Evolutionary conservation across 257 asterid species (phyloP).

Genomic region (Dorcoceras hygrometricum): DNA sequence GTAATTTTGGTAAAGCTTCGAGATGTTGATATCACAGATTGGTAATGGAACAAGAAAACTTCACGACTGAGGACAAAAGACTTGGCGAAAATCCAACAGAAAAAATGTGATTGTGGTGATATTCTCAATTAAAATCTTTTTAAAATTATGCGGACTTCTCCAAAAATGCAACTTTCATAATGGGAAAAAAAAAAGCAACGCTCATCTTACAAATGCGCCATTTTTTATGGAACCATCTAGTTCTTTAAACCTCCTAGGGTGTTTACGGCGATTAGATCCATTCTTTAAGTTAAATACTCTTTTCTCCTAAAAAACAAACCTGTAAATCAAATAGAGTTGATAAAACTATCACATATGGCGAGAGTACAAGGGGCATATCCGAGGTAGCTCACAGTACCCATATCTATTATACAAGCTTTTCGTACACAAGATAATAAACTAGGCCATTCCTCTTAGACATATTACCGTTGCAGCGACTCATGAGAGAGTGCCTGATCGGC

Average conservation of each 20-base stretch:
- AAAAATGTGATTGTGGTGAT: too few species aligned
- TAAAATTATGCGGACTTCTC: too few species aligned
- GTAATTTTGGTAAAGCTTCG: background rate
- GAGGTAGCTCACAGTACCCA: background rate
- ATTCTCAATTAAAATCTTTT: too few species aligned
- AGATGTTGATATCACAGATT: background rate
- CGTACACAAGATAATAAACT: background rate
- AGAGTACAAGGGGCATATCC: background rate
- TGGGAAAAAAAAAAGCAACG: too few species aligned
- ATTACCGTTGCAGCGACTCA: slow-evolving; percentile 12
- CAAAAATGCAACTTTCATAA: too few species aligned
- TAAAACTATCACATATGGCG: background rate
- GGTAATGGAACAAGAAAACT: background rate
- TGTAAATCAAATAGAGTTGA: too few species aligned
- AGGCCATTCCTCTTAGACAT: background rate
- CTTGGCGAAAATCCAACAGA: too few species aligned
- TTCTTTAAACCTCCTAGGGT: too few species aligned
- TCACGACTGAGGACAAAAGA: too few species aligned
- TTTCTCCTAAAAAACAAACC: background rate
- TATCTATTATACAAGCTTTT: background rate
- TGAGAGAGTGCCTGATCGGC: slow-evolving; percentile 31
- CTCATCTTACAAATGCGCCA: too few species aligned
- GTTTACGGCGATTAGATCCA: too few species aligned
- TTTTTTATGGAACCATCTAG: too few species aligned
- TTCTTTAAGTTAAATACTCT: background rate